Evolutionary conservation across 305 asterid genomes (phyloP).

Genomic region (Fraxinus paxiana): DNA sequence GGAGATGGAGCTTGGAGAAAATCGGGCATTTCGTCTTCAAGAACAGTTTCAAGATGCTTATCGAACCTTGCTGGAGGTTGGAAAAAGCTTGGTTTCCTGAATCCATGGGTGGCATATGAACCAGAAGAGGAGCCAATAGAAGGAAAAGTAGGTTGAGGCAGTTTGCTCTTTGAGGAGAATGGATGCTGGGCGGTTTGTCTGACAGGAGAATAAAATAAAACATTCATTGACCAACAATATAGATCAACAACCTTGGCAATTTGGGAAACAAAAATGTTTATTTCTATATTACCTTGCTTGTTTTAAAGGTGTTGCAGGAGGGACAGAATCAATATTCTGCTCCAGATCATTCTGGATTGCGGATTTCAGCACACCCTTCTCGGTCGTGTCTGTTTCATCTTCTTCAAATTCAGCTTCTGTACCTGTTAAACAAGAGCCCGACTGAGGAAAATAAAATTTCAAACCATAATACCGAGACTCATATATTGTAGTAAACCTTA

Average conservation of each 20-base stretch:
- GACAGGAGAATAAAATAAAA: conserved; percentile 5
- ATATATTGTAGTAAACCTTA: not conserved
- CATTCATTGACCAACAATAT: not conserved
- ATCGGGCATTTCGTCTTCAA: conserved; percentile 63
- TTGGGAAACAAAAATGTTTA: not conserved
- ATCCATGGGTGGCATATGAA: conserved; percentile 24
- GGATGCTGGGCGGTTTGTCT: conserved; percentile 53
- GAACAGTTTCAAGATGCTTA: conserved; percentile 40
- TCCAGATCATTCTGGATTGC: conserved; percentile 39
- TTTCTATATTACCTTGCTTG: conserved; percentile 45
- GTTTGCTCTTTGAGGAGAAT: conserved; percentile 59
- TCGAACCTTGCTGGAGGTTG: conserved; percentile 47
- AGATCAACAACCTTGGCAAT: not conserved
- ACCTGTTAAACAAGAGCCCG: conserved; percentile 39
- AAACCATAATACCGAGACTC: not conserved
- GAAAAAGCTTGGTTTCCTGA: conserved; percentile 33
- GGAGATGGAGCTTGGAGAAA: conserved; percentile 56
- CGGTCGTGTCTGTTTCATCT: conserved; percentile 45
- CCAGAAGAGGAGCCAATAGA: conserved; percentile 51
- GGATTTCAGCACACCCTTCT: conserved; percentile 37
- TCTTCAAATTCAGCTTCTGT: conserved; percentile 62
- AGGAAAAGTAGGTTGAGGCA: conserved; percentile 56
- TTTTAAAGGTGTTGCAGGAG: conserved; percentile 64
- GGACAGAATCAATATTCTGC: conserved; percentile 46
- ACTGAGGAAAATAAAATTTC: conserved; percentile 18